phyloP scores from a whole-genome alignment of 768 basidiomycete species.

The Clitopilus hobsonii region DNA sequence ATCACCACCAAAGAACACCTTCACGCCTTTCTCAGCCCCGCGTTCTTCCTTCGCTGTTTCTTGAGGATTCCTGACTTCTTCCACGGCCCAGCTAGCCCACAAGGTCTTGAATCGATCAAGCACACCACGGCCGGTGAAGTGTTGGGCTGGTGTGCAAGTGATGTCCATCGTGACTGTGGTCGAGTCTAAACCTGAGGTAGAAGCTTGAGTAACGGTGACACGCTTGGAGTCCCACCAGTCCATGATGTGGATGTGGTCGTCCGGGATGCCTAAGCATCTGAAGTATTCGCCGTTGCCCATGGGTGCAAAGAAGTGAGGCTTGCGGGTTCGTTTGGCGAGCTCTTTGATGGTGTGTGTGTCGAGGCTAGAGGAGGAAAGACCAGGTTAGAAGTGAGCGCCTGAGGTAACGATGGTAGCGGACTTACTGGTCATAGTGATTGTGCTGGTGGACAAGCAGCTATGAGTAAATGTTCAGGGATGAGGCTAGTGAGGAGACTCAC shows the following conservation, averaged over 20 bases:
- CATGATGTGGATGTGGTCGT: constrained; percentile 40
- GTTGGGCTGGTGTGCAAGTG: constrained; percentile 62
- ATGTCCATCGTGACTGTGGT: constrained; percentile 32
- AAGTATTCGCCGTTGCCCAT: constrained; percentile 47
- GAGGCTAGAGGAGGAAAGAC: constrained; percentile 23
- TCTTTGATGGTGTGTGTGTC: constrained; percentile 37
- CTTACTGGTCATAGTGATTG: constrained; percentile 51
- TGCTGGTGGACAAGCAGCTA: constrained; percentile 22
- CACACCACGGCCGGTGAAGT: constrained; percentile 47
- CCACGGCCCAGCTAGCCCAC: constrained; percentile 65
- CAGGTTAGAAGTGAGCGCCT: not conserved
- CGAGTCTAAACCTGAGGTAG: not conserved
- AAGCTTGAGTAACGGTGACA: constrained; percentile 23
- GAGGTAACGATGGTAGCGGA: not conserved
- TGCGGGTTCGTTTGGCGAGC: constrained; percentile 27
- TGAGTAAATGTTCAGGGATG: not conserved
- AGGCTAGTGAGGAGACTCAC: constrained; percentile 23
- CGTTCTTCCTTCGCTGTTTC: constrained; percentile 8
- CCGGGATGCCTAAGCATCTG: constrained; percentile 30
- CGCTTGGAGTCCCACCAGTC: constrained; percentile 61
- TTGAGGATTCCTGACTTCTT: constrained; percentile 35
- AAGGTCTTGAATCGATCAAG: constrained; percentile 53
- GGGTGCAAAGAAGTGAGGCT: constrained; percentile 54
- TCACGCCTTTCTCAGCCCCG: constrained; percentile 32
- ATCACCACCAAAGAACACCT: constrained; percentile 65